Conservation (phyloP, 2,329 filamentous ascomycete genomes). For the Botryotinia narcissicola region DNA sequence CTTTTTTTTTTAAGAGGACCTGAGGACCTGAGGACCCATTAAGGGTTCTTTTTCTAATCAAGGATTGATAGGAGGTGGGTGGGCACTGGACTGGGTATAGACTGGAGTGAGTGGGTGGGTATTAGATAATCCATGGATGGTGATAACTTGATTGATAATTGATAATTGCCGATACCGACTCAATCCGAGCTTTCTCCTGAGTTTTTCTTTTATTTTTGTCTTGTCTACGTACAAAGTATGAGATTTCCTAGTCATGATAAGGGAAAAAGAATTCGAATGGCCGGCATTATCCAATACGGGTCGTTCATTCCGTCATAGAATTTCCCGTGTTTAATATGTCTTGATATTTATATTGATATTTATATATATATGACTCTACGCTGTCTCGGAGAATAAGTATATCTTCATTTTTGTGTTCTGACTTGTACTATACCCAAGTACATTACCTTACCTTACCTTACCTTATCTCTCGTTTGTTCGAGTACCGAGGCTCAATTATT, state of each 20-base stretch:
- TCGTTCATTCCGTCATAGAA: background rate
- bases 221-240: background rate
- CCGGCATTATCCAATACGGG: background rate
- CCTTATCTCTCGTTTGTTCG: background rate
- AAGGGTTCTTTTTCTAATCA: background rate
- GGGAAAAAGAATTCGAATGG: background rate
- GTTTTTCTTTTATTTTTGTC: background rate
- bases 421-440: background rate
- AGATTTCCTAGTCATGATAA: background rate
- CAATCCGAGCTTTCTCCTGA: slow-evolving; percentile 6
- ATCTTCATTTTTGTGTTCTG: background rate
- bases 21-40: background rate
- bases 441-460: background rate
- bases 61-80: background rate
- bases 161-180: background rate
- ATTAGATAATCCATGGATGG: background rate
- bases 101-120: background rate
- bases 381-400: background rate
- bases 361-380: too few species aligned
- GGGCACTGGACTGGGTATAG: background rate
- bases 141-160: too few species aligned
- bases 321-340: too few species aligned
- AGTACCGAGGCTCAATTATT: background rate
- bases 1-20: too few species aligned
- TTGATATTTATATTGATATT: too few species aligned